phyloP scores from a whole-genome alignment of 2,329 filamentous ascomycete species.

The Phialophora expanda region DNA sequence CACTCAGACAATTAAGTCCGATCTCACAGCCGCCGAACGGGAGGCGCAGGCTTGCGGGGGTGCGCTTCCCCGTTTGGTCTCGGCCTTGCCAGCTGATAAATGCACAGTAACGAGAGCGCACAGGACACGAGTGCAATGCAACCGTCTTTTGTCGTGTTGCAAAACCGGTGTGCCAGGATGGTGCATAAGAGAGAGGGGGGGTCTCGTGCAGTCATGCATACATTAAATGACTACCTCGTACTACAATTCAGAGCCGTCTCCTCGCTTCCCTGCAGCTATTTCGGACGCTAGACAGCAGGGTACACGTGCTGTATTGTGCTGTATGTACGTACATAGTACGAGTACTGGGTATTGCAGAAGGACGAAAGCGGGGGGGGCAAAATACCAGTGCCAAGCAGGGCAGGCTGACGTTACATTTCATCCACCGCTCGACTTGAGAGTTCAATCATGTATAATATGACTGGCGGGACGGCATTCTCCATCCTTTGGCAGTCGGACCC shows the following conservation, averaged over 20 bases:
- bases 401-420: not conserved
- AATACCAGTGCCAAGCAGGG: too few relatives aligned
- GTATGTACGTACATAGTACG: not conserved
- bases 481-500: not conserved
- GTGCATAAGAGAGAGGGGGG: not conserved
- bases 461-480: not conserved
- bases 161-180: slow-evolving; percentile 19
- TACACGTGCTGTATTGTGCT: too few relatives aligned
- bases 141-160: not conserved
- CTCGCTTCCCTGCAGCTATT: too few relatives aligned
- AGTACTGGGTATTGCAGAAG: not conserved
- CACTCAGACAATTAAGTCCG: not conserved
- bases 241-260: too few relatives aligned
- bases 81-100: not conserved
- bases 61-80: slow-evolving; percentile 1
- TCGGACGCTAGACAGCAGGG: too few relatives aligned
- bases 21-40: too few relatives aligned
- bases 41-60: not conserved
- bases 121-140: not conserved
- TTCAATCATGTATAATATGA: not conserved
- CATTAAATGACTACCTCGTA: not conserved
- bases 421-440: too few relatives aligned
- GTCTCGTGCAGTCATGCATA: not conserved
- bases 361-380: slow-evolving; percentile 11
- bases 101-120: not conserved